phyloP scores from a whole-genome alignment of 2,329 filamentous ascomycete species.

The Neonectria punicea region DNA sequence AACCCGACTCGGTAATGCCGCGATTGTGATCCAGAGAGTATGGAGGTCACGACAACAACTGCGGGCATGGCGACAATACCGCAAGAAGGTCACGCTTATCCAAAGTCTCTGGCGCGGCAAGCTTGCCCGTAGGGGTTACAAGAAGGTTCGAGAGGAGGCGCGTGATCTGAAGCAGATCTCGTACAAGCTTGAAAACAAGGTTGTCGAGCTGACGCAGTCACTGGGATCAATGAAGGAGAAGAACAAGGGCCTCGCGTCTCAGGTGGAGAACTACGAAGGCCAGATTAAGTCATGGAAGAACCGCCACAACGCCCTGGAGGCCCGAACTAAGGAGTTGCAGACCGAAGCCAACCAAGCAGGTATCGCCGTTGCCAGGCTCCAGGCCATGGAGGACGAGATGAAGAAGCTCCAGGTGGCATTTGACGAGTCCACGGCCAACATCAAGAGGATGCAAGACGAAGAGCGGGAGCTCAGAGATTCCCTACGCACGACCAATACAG shows the following conservation, averaged over 20 bases:
- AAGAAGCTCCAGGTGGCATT: constrained; percentile 88
- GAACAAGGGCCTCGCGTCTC: constrained; percentile 88
- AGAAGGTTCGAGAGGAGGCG: constrained; percentile 91
- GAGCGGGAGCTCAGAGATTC: constrained; percentile 87
- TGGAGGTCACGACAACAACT: constrained; percentile 87
- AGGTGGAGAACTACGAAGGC: constrained; percentile 94
- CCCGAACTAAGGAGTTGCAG: constrained; percentile 91
- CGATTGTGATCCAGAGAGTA: constrained; percentile 86
- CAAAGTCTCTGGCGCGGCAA: constrained; percentile 95
- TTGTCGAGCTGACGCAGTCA: constrained; percentile 95
- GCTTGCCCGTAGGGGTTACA: constrained; percentile 84
- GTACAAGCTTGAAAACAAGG: constrained; percentile 99
- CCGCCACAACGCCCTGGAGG: constrained; percentile 89
- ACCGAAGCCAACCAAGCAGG: constrained; percentile 97
- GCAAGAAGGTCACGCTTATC: constrained; percentile 87
- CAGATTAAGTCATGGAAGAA: constrained; percentile 97
- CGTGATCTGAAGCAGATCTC: constrained; percentile 99
- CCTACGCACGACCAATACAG: constrained; percentile 79
- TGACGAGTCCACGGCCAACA: constrained; percentile 88
- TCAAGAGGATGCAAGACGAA: constrained; percentile 95
- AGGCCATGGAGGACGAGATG: constrained; percentile 96
- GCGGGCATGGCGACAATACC: constrained; percentile 85
- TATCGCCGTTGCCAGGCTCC: constrained; percentile 89
- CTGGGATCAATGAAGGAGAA: constrained; percentile 92
- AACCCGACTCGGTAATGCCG: constrained; percentile 91